Evolutionary conservation across 495 filamentous ascomycete genomes (phyloP).

Genomic region (Aspergillus steynii): DNA sequence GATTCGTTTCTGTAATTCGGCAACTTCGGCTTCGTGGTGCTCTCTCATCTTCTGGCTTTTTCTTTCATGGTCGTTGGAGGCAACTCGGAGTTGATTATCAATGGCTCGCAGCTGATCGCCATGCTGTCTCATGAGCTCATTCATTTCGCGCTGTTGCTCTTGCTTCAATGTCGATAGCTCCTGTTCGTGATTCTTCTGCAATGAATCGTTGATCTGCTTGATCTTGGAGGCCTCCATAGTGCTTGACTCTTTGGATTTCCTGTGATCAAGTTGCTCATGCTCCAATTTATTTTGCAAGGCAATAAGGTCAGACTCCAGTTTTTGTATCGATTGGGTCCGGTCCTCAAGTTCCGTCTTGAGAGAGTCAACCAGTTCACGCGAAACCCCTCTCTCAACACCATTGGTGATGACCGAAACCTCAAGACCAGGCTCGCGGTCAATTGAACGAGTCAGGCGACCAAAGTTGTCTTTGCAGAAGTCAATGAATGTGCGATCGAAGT

Average conservation of each 20-base stretch:
- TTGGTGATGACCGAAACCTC: conserved; percentile 79
- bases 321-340: conserved; percentile 65
- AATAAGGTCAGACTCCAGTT: conserved; percentile 64
- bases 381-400: conserved; percentile 79
- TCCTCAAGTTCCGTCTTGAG: conserved; percentile 76
- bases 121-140: conserved; percentile 48
- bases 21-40: conserved; percentile 61
- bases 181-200: conserved; percentile 69
- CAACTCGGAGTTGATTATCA: conserved; percentile 46
- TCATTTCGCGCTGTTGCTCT: conserved; percentile 44
- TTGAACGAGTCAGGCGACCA: conserved; percentile 77
- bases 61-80: conserved; percentile 52
- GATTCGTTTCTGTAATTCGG: conserved; percentile 61
- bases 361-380: conserved; percentile 79
- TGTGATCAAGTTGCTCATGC: conserved; percentile 76
- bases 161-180: conserved; percentile 51
- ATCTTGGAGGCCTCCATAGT: conserved; percentile 64
- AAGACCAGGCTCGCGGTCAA: conserved; percentile 87
- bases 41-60: conserved; percentile 45
- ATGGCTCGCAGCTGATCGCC: conserved; percentile 51
- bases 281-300: conserved; percentile 68
- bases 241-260: conserved; percentile 67
- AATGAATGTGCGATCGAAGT: conserved; percentile 82
- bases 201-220: conserved; percentile 66
- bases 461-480: conserved; percentile 97